These are phyloP conservation scores for Ilex asprella DNA, from an alignment of 257 asterid species.

Conservation along the genomic window DNA sequence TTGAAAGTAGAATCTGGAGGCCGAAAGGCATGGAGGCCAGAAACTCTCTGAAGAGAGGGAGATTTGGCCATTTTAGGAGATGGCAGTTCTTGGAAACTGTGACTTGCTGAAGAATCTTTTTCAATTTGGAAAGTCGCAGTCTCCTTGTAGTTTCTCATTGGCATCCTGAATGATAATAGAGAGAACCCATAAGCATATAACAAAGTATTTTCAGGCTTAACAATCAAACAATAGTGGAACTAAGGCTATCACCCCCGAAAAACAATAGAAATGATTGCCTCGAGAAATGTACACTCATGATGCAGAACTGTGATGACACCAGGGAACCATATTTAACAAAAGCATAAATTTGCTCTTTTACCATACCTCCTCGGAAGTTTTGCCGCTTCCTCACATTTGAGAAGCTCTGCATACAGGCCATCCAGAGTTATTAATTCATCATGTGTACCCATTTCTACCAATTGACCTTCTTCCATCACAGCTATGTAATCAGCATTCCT, in stretches of 20 bases:
- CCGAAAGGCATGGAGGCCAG: conserved; percentile 67
- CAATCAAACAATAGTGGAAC: no score
- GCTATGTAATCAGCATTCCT: conserved; percentile 97
- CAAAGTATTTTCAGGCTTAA: no score
- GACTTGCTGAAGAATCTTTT: conserved; percentile 75
- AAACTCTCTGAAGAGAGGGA: conserved; percentile 83
- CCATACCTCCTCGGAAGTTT: conserved; percentile 93
- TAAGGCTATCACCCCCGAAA: no score
- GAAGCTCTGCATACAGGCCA: conserved; percentile 98
- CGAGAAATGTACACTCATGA: not conserved
- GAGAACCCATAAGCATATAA: no score
- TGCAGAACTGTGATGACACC: not conserved
- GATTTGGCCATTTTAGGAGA: conserved; percentile 94
- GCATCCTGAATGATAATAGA: conserved; percentile 61
- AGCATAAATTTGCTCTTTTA: conserved; percentile 8
- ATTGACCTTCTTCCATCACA: conserved; percentile 99
- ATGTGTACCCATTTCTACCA: conserved; percentile 99
- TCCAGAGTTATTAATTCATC: conserved; percentile 86
- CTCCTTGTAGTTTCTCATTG: conserved; percentile 73
- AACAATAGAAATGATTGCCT: no score
- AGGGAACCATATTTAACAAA: not conserved
- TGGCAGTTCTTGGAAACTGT: conserved; percentile 73
- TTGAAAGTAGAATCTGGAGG: conserved; percentile 56
- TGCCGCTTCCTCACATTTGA: conserved; percentile 95
- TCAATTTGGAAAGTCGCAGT: conserved; percentile 72